Evolutionary conservation across 2,329 filamentous ascomycete species (phyloP), one percentile per base, ranked within the genome.

Genomic region (Phyllosticta citribraziliensis): DNA sequence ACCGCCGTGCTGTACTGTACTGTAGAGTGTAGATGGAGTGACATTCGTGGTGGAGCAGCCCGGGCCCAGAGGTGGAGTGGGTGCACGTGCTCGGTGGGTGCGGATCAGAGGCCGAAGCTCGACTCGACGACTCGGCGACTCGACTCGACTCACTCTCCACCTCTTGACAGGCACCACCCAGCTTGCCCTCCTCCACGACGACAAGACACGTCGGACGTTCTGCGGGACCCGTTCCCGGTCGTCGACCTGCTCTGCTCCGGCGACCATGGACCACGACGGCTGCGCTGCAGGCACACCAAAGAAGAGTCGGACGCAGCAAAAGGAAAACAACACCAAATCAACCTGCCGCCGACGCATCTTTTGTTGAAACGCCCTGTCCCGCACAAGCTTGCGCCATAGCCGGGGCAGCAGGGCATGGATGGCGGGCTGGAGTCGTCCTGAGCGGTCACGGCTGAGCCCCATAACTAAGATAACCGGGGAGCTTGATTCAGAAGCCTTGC

Each of bases 401-500:
- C 60, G 59, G 22, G 22, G 22, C 22, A 22, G 22, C 22, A 22
- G 3, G 3, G 22, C 22, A 22, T 22, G 22, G 22, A 22, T 22
- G 22, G 2, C 22, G 22, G 2, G 22, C 22, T 22, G 22, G 2
- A 22, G 2, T 22, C 22, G 22, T 22, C 22, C 3, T 55, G 60
- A 52, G 60, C 60, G 60, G 55, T 61, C 60, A 61, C 60, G 50
- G 60, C 55, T 61, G 60, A 57, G 60, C 60, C 60, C 60, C 60
- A 61, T 52, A n/a, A n/a, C n/a, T n/a, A n/a, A 62, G 60, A 62
- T 62, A 55, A 55, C 60, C 56, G 55, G 59, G 60, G 10, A 57
- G 60, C 60, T 62, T 62, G 60, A 62, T 62, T 62, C 60, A 62
- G 60, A 62, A 57, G 60, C 60, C 60, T 62, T 62, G 60, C 55